Percentiles rank a stretch among this genome's conserved stretches.
These are phyloP conservation scores for Claviceps sp. DNA, from an alignment of 2,329 filamentous ascomycete genomes.

Conservation along the genomic window DNA sequence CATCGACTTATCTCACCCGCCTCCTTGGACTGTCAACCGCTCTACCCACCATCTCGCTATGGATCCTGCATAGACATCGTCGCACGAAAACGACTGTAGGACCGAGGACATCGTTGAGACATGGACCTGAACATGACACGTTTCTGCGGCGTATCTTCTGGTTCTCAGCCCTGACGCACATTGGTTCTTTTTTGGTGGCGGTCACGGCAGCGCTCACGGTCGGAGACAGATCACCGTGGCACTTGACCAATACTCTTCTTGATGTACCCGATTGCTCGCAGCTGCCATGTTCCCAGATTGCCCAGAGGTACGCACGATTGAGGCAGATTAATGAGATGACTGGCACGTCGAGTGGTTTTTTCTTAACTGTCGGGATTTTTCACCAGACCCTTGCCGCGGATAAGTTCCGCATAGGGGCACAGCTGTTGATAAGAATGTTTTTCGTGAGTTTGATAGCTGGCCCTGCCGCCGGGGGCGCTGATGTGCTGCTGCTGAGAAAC, in stretches of 20 bases:
- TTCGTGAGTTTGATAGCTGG: slow-evolving; percentile 8
- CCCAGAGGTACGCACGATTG: slow-evolving; percentile 4
- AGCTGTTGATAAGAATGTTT: slow-evolving; percentile 5
- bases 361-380: slow-evolving; percentile 4
- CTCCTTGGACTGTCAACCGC: background rate
- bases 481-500: slow-evolving; percentile 4
- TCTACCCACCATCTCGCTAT: background rate
- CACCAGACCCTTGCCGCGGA: background rate
- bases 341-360: slow-evolving; percentile 9
- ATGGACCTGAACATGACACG: background rate
- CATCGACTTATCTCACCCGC: background rate
- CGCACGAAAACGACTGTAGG: background rate
- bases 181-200: slow-evolving; percentile 6
- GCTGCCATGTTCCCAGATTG: background rate
- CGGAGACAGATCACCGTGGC: background rate
- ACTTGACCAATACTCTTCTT: slow-evolving; percentile 5
- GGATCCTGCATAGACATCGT: background rate
- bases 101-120: too few species aligned
- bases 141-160: slow-evolving; percentile 2
- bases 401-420: background rate
- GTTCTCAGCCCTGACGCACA: slow-evolving; percentile 3
- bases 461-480: slow-evolving; percentile 7
- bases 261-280: slow-evolving; percentile 1
- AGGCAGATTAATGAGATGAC: slow-evolving; percentile 9
- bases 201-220: background rate